phyloP scores from a whole-genome alignment of 345 rosid genomes.

The Turritis glabra region DNA sequence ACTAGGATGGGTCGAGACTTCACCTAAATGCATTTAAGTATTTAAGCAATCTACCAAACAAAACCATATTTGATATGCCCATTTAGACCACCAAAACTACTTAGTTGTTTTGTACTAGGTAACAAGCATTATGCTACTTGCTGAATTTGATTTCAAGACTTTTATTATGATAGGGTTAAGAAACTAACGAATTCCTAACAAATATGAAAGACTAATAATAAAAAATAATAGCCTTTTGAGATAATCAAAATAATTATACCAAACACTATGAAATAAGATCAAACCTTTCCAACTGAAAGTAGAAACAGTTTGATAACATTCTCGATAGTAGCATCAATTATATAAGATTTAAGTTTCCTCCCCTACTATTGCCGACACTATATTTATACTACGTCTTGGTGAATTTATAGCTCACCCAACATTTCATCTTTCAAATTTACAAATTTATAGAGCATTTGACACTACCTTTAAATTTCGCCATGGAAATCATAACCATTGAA shows the following conservation, averaged over 20 bases:
- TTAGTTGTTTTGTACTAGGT: neutral
- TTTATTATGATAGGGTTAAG: neutral
- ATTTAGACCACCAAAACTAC: neutral
- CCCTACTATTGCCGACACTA: slow-evolving; percentile 8
- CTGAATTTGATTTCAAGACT: neutral
- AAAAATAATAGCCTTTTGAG: neutral
- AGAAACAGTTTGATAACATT: neutral
- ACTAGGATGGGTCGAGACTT: slow-evolving; percentile 15
- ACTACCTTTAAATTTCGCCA: neutral
- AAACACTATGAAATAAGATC: neutral
- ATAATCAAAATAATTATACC: neutral
- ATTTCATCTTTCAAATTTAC: neutral
- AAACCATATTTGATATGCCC: neutral
- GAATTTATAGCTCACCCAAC: slow-evolving; percentile 20
- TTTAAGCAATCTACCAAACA: slow-evolving; percentile 29
- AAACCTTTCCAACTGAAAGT: neutral
- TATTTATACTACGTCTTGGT: neutral
- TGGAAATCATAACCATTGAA: neutral
- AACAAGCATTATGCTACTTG: neutral
- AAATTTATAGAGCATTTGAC: neutral
- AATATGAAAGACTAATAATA: neutral
- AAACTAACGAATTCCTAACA: neutral
- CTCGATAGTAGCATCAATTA: neutral
- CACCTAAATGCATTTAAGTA: slow-evolving; percentile 18
- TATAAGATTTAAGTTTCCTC: neutral